Base-by-base conservation (phyloP, 306 rosid species). In the Purshia tridentata region DNA sequence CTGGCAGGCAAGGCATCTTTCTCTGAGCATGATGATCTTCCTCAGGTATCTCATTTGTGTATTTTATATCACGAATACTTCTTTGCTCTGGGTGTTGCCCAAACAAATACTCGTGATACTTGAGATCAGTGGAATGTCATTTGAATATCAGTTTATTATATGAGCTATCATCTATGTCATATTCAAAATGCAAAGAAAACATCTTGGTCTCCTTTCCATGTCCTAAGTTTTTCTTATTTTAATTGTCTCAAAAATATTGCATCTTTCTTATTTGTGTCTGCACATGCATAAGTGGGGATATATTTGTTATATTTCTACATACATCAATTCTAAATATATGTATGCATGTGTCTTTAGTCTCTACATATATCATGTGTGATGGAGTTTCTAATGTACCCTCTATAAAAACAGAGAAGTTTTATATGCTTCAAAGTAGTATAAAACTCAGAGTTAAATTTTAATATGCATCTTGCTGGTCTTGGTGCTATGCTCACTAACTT, bases 1-100 rank as follows among this genome's bases (percentile, higher is more conserved):
- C 84, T 94, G 80, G 90, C 91, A 0, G 99, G 99, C 84, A 94
- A 94, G 86, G 89, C 90, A 82, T 92, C 97, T 82, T 94, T 85
- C 81, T 81, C 91, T 1, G 99, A 94, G 81, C 95, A 94, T 35
- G 97, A 91, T 76, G 97, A 94, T 91, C 79, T 91, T 79, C 90
- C 92, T 11, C 99, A 89, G 99, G 99, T 88, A 88, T 60, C 74
- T 72, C 51, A 64, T 72, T 62, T 50, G 51, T 46, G 58, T 16
- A 15, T 58, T 64, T 57, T 72, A 50, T 71, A 76, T 29, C 42
- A 19, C 12, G 42, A 23, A 18, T 62, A 16, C 41, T 54, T 59
- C 13, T 60, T 63, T n/a, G 53, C 55, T 64, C 53, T 9, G 7
- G 39, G 52, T 59, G 61, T 65, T 74, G 65, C 72, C 9, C 29